Evolutionary conservation across 257 asterid species (phyloP).

Genomic region (Forsythia viridissima): DNA sequence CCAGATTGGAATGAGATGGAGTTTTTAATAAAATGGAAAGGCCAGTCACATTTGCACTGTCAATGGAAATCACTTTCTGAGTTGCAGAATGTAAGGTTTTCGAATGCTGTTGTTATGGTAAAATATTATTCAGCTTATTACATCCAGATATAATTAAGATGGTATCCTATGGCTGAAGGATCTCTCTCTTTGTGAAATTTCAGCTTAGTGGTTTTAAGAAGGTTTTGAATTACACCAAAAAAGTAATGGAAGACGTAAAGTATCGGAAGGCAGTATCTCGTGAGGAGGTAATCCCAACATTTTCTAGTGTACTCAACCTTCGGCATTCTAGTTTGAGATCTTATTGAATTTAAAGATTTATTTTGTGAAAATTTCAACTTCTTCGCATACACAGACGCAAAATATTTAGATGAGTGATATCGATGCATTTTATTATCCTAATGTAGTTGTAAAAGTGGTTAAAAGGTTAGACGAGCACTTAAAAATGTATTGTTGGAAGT

Average conservation of each 20-base stretch:
- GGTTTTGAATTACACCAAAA: conserved; percentile 92
- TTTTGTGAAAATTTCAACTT: background rate
- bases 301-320: background rate
- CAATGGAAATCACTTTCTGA: conserved; percentile 92
- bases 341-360: background rate
- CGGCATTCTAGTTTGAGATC: conserved; percentile 11
- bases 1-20: conserved; percentile 89
- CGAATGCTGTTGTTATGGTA: conserved; percentile 11
- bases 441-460: background rate
- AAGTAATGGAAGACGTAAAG: conserved; percentile 80
- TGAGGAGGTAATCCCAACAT: conserved; percentile 74
- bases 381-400: background rate
- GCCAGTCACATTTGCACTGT: conserved; percentile 96
- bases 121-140: conserved; percentile 10
- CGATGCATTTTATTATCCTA: background rate
- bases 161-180: conserved; percentile 21
- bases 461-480: background rate
- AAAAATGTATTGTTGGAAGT: background rate
- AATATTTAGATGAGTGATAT: background rate
- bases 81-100: conserved; percentile 79
- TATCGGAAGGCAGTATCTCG: conserved; percentile 85
- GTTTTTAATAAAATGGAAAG: conserved; percentile 95
- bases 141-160: background rate
- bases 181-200: conserved; percentile 33
- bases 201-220: conserved; percentile 99